These are phyloP conservation scores for Podila clonocystis DNA, from an alignment of 192 early-diverging fungal genomes.

Conservation along the genomic window DNA sequence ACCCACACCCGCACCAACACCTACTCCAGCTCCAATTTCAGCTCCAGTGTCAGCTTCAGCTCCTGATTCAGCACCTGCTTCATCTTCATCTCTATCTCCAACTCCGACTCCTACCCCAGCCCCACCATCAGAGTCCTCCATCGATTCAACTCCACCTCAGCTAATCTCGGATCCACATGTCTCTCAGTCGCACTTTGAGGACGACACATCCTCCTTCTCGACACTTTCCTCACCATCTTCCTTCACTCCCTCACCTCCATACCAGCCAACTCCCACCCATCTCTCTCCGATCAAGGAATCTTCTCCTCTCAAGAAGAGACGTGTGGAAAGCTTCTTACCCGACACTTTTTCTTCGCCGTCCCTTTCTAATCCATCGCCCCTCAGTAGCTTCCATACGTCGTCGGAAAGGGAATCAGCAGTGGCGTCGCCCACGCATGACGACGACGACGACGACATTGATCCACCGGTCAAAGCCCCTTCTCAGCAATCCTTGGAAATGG, in stretches of 20 bases:
- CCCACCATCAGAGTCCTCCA: not conserved
- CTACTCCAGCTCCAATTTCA: slow-evolving; percentile 7
- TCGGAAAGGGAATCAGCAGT: slow-evolving; percentile 5
- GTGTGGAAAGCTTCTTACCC: slow-evolving; percentile 10
- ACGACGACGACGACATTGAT: not conserved
- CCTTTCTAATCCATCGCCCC: slow-evolving; percentile 27
- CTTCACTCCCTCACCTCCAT: slow-evolving; percentile 24
- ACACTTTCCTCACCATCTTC: slow-evolving; percentile 45
- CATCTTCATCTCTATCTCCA: slow-evolving; percentile 1
- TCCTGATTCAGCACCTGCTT: not conserved
- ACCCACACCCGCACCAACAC: slow-evolving; percentile 3
- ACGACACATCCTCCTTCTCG: slow-evolving; percentile 37
- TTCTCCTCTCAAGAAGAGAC: slow-evolving; percentile 20
- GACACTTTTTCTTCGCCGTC: slow-evolving; percentile 25
- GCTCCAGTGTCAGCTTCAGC: not conserved
- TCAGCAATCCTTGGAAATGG: slow-evolving; percentile 29
- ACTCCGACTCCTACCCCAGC: not conserved
- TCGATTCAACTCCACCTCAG: not conserved
- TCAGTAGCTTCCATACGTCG: slow-evolving; percentile 13
- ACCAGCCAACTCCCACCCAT: slow-evolving; percentile 10
- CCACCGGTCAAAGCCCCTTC: not conserved
- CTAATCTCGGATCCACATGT: not conserved
- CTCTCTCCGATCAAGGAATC: slow-evolving; percentile 2
- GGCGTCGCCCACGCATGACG: not conserved
- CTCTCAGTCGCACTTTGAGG: slow-evolving; percentile 10